phyloP scores from a whole-genome alignment of 495 filamentous ascomycete genomes.

The Aspergillus cristatus region DNA sequence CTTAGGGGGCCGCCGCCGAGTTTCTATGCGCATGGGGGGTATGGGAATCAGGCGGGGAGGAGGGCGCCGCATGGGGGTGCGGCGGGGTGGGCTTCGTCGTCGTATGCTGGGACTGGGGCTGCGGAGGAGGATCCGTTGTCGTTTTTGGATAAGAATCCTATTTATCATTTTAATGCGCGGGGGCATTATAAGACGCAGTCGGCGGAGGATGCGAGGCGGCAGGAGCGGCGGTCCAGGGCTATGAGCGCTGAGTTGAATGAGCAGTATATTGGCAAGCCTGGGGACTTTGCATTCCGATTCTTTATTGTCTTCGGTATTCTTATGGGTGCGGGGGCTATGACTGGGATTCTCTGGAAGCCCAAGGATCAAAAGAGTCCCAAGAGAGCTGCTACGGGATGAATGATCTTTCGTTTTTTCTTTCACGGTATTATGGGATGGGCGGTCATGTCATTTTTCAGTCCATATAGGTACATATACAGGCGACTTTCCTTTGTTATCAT shows the following conservation, averaged over 20 bases:
- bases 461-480: too few species aligned
- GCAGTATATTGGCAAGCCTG: slow-evolving; percentile 18
- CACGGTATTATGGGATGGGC: too few species aligned
- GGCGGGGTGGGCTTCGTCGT: neutral
- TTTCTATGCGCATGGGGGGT: slow-evolving; percentile 73
- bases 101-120: slow-evolving; percentile 23
- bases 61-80: slow-evolving; percentile 1
- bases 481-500: too few species aligned
- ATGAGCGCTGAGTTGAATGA: slow-evolving; percentile 17
- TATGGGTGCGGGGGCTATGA: slow-evolving; percentile 14
- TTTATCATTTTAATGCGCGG: slow-evolving; percentile 55
- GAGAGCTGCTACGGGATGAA: too few species aligned
- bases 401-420: too few species aligned
- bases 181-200: slow-evolving; percentile 61
- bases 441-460: too few species aligned
- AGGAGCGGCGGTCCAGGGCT: slow-evolving; percentile 24
- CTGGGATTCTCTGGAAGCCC: slow-evolving; percentile 13
- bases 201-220: slow-evolving; percentile 48
- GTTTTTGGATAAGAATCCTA: slow-evolving; percentile 42
- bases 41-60: slow-evolving; percentile 14
- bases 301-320: slow-evolving; percentile 32
- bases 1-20: slow-evolving; percentile 83
- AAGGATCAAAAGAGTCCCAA: slow-evolving; percentile 16
- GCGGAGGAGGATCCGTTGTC: slow-evolving; percentile 27
- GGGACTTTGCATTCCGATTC: slow-evolving; percentile 38